phyloP scores from a whole-genome alignment of 2,329 filamentous ascomycete species.

The Colletotrichum sp. region DNA sequence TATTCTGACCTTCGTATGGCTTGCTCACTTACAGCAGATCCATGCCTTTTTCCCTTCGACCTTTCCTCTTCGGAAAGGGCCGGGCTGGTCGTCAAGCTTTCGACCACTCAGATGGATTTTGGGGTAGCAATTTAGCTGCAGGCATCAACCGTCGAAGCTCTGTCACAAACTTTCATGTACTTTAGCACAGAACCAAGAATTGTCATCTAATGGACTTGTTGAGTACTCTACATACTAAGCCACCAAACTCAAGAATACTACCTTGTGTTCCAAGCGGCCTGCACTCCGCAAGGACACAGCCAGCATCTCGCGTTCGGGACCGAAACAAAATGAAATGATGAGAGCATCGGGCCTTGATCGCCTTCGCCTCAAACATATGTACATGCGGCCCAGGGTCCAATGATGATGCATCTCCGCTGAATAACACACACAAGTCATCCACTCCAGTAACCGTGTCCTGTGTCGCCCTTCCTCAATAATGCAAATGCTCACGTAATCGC shows the following conservation, averaged over 20 bases:
- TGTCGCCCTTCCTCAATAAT: slow-evolving; percentile 11
- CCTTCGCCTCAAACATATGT: slow-evolving; percentile 1
- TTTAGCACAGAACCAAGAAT: not conserved
- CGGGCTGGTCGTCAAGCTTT: not conserved
- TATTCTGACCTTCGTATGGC: not conserved
- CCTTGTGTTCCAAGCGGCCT: not conserved
- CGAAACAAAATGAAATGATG: not conserved
- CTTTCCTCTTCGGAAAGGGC: not conserved
- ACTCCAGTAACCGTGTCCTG: slow-evolving; percentile 1
- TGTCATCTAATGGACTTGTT: not conserved
- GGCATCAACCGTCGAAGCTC: not conserved
- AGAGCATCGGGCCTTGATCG: not conserved
- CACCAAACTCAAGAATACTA: not conserved
- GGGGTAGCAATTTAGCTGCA: not conserved
- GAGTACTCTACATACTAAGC: slow-evolving; percentile 13
- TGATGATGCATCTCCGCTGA: not conserved
- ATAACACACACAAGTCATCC: slow-evolving; percentile 4
- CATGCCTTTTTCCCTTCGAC: not conserved
- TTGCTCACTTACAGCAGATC: not conserved
- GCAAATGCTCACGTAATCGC: slow-evolving; percentile 17
- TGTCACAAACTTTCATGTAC: not conserved
- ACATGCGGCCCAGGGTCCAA: not conserved
- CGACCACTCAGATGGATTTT: not conserved
- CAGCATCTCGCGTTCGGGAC: not conserved
- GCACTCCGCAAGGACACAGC: slow-evolving; percentile 7